Evolutionary conservation across 805 yeast genomes (phyloP).

Genomic region (Kodamaea fukazawae): DNA sequence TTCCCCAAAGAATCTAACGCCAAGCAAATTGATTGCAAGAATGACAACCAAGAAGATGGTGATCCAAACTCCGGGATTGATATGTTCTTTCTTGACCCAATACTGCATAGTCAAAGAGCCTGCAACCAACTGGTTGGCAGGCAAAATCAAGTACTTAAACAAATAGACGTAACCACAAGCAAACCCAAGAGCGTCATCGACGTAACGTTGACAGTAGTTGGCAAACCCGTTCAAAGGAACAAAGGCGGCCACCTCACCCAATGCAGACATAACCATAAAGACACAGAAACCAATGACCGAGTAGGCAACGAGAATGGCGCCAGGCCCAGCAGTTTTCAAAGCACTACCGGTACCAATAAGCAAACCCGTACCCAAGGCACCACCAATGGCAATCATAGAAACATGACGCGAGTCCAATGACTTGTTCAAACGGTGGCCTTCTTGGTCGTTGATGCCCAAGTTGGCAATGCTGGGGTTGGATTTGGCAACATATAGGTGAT

Average conservation of each 20-base stretch:
- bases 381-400: conserved; percentile 77
- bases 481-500: conserved; percentile 44
- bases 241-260: conserved; percentile 69
- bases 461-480: conserved; percentile 38
- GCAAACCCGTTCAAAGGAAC: conserved; percentile 69
- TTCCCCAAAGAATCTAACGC: conserved; percentile 42
- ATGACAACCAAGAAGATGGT: conserved; percentile 46
- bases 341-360: conserved; percentile 76
- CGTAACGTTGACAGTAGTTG: conserved; percentile 61
- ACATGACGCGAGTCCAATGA: conserved; percentile 56
- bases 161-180: conserved; percentile 67
- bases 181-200: conserved; percentile 65
- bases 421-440: conserved; percentile 17
- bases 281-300: conserved; percentile 69
- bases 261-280: conserved; percentile 62
- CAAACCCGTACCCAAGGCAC: conserved; percentile 79
- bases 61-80: conserved; percentile 60
- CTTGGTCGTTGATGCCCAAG: conserved; percentile 26
- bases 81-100: conserved; percentile 46
- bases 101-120: conserved; percentile 53
- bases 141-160: conserved; percentile 51
- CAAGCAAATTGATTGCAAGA: conserved; percentile 41
- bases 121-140: conserved; percentile 66
- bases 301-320: conserved; percentile 61
- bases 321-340: conserved; percentile 69